A percentile compares a stretch with the other conserved stretches of the same genome.
Evolutionary conservation across 176 grass and related monocot genomes (phyloP).

Genomic region (Tuctoria greenei): DNA sequence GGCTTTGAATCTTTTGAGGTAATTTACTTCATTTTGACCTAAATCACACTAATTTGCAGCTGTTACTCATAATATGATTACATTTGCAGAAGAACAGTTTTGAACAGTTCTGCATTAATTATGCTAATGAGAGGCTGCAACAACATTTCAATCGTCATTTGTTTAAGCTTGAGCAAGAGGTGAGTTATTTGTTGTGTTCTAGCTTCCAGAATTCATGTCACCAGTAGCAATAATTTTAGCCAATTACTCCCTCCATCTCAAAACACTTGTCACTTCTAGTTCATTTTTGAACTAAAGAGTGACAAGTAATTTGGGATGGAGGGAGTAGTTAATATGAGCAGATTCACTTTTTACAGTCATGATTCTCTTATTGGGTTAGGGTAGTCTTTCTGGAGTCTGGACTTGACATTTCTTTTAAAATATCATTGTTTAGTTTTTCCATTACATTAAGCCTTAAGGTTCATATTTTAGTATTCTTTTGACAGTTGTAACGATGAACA

Average conservation of each 20-base stretch:
- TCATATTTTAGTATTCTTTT: constrained; percentile 10
- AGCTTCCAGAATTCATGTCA: constrained; percentile 7
- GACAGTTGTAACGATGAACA: not conserved
- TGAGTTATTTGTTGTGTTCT: constrained; percentile 34
- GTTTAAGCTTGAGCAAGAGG: constrained; percentile 98
- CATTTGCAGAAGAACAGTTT: constrained; percentile 84
- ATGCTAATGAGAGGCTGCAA: constrained; percentile 96
- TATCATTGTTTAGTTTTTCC: not conserved
- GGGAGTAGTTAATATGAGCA: constrained; percentile 10
- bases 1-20: constrained; percentile 98
- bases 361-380: constrained; percentile 7
- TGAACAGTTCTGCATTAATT: constrained; percentile 99
- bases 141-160: constrained; percentile 99
- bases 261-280: too few species aligned
- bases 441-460: not conserved
- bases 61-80: constrained; percentile 29
- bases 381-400: not conserved
- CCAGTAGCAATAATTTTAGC: not conserved
- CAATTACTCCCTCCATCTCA: too few species aligned
- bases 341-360: not conserved
- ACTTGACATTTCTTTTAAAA: constrained; percentile 3
- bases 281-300: too few species aligned
- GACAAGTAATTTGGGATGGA: too few species aligned
- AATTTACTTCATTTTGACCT: constrained; percentile 41
- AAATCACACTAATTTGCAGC: constrained; percentile 32